Evolutionary conservation across 306 rosid genomes (phyloP), one percentile per base, ranked within the genome.

Genomic region (Mimosa bimucronata): DNA sequence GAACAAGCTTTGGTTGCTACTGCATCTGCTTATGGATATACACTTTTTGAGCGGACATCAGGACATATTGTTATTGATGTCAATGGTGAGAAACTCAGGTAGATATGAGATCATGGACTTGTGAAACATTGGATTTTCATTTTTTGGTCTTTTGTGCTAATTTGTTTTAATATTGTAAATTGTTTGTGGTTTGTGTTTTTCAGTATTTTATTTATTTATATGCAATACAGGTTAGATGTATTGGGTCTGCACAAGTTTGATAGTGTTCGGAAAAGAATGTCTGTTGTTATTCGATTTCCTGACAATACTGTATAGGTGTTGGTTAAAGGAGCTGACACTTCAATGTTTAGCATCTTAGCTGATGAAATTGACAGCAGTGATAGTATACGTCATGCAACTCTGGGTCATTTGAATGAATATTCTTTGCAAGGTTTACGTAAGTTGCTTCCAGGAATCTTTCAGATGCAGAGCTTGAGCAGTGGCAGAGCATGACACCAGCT

Each of bases 241-340:
- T 86, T 96, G 93, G 99, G 99, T 57, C 85, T 96, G 72, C 98
- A 96, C 65, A 98, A 96, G 86, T 96, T 96, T 87, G 99, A 96
- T 74, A 96, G 99, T 60, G 90, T 91, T 68, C 97, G 99, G 19
- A 96, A 93, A 89, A 85, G 98, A 81, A 96, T 96, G 99, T 93
- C 99, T 1, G 99, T 93, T 64, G 97, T 96, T 57, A 92, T 96
- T 85, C 88, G 96, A 81, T 91, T 91, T 82, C 97, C 99, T 0
- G 80, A 88, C 86, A 90, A 91, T 37, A 66, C 74, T 44, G 95
- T 91, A 68, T 93, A 96, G 91, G 99, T 96, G 71, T 87, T 96
- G 60, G 99, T 91, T 78, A 96, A 96, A 96, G 99, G 99, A 19
- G 99, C 99, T 45, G 99, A 96, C 82, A 80, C 85, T 28, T 87